Conservation (phyloP, 2,329 filamentous ascomycete species). For the Claviceps sp. region DNA sequence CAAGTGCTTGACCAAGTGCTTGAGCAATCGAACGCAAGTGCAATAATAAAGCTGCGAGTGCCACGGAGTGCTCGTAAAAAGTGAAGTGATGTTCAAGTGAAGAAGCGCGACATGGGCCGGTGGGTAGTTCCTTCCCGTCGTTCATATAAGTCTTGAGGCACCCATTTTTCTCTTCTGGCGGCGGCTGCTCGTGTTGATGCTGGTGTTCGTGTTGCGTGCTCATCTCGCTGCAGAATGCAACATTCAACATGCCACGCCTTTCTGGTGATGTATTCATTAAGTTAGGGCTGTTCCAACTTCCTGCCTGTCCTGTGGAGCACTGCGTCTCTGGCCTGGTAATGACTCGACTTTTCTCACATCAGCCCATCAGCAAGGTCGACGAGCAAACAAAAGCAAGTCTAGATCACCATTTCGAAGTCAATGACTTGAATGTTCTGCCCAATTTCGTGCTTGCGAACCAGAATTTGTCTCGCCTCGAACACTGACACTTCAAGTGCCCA, state of each 20-base stretch:
- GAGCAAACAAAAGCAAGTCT: neutral
- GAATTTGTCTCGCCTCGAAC: too few species aligned
- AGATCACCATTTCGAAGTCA: neutral
- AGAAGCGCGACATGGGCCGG: neutral
- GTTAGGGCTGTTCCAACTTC: neutral
- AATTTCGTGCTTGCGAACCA: too few species aligned
- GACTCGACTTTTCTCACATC: neutral
- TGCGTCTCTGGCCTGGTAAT: neutral
- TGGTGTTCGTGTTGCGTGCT: neutral
- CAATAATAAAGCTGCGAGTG: neutral
- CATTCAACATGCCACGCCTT: neutral
- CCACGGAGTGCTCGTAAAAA: neutral
- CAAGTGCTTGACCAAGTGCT: neutral
- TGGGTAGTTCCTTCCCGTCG: neutral
- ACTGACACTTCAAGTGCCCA: too few species aligned
- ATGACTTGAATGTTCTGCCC: too few species aligned
- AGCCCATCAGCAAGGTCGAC: neutral
- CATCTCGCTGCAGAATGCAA: neutral
- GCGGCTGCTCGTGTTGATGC: neutral
- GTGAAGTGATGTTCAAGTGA: neutral
- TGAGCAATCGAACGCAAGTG: neutral
- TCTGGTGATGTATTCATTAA: neutral
- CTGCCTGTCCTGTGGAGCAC: neutral
- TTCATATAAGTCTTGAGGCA: neutral
- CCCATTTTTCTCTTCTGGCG: neutral